phyloP scores from a whole-genome alignment of 495 filamentous ascomycete genomes.

The Zalerion maritima region DNA sequence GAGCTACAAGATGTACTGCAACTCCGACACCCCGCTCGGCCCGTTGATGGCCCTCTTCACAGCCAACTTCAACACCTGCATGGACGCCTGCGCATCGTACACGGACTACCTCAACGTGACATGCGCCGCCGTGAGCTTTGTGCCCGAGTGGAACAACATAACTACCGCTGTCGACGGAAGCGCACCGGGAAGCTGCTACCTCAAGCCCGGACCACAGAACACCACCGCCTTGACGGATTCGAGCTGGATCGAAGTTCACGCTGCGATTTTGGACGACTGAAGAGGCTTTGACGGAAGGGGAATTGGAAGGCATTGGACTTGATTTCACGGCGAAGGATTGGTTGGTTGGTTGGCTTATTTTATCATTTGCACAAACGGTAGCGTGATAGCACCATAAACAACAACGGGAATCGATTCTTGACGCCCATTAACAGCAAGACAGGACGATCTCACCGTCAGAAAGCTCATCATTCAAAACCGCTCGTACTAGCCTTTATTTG shows the following conservation, averaged over 20 bases:
- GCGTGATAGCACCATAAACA: too few species aligned
- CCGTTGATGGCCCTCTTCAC: constrained; percentile 24
- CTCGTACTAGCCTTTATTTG: too few species aligned
- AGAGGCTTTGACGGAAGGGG: too few species aligned
- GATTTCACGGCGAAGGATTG: too few species aligned
- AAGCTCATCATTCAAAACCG: too few species aligned
- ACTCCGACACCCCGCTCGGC: constrained; percentile 16
- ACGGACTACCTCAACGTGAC: constrained; percentile 22
- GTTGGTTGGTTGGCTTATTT: too few species aligned
- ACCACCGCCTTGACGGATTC: constrained; percentile 13
- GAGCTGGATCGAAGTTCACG: constrained; percentile 12
- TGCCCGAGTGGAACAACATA: constrained; percentile 28
- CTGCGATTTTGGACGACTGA: constrained; percentile 12
- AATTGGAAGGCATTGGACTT: too few species aligned
- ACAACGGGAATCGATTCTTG: too few species aligned
- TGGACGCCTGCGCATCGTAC: constrained; percentile 32
- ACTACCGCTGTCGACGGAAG: constrained; percentile 10
- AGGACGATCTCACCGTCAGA: too few species aligned
- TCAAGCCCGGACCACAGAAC: constrained; percentile 27
- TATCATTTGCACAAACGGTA: too few species aligned
- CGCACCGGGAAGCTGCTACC: constrained; percentile 31
- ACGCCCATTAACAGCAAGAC: too few species aligned
- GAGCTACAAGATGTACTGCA: constrained; percentile 26
- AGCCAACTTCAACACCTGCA: constrained; percentile 26
- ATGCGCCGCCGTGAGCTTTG: constrained; percentile 27